Conservation (phyloP, 352 stramenopile genomes). For the Phytophthora pini region DNA sequence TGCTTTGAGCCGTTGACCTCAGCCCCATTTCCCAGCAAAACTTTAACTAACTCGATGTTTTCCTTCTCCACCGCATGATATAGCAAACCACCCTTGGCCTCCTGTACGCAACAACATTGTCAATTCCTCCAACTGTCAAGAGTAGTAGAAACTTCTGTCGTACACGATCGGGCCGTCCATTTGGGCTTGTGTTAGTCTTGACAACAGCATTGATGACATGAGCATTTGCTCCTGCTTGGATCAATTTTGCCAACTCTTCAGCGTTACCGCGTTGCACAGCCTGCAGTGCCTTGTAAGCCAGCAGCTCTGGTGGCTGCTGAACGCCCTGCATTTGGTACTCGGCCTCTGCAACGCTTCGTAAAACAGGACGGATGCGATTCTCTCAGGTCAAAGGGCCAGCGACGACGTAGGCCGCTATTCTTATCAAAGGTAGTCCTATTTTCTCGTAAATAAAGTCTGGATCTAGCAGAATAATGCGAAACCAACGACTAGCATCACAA, state of each 20-base stretch:
- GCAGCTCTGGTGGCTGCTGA: constrained; percentile 24
- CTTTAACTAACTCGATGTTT: constrained; percentile 37
- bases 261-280: constrained; percentile 36
- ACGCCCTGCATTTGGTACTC: constrained; percentile 17
- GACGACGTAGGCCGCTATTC: constrained; percentile 9
- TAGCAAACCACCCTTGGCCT: constrained; percentile 32
- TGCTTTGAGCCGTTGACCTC: constrained; percentile 41
- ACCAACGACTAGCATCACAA: neutral
- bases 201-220: constrained; percentile 43
- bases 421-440: constrained; percentile 9
- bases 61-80: constrained; percentile 40
- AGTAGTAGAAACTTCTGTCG: neutral
- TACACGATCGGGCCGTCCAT: constrained; percentile 34
- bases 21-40: constrained; percentile 36
- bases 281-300: constrained; percentile 39
- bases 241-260: constrained; percentile 33
- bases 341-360: neutral
- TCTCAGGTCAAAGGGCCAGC: neutral
- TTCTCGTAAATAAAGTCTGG: too few relatives aligned
- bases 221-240: constrained; percentile 35
- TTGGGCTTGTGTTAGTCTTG: constrained; percentile 37
- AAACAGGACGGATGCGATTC: neutral
- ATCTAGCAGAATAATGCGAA: neutral
- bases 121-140: neutral
- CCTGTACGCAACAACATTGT: constrained; percentile 10